A percentile compares a stretch with the other conserved stretches of the same genome.
Conservation (phyloP, 305 asterid species). For the Fraxinus greggii region DNA sequence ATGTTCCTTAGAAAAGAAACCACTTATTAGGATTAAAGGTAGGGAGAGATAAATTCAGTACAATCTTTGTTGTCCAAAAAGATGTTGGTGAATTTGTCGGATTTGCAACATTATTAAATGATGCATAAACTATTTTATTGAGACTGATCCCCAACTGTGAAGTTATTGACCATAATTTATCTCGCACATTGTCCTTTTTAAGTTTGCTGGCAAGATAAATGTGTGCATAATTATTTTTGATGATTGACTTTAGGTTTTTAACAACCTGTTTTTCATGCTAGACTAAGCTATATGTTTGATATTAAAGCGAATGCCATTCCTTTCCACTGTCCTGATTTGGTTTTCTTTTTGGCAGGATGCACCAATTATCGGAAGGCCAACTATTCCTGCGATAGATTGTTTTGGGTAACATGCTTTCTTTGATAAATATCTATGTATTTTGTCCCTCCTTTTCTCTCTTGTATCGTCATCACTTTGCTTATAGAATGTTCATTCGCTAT, state of each 20-base stretch:
- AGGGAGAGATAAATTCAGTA: neutral
- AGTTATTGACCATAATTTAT: slow-evolving; percentile 1
- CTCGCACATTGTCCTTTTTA: neutral
- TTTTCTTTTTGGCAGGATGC: slow-evolving; percentile 50
- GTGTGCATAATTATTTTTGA: neutral
- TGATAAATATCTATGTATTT: neutral
- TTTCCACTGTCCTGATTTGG: slow-evolving; percentile 21
- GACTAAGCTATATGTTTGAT: slow-evolving; percentile 16
- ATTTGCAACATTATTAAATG: neutral
- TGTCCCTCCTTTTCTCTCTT: slow-evolving; percentile 8
- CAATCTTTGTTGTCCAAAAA: neutral
- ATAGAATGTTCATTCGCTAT: slow-evolving; percentile 17
- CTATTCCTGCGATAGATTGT: slow-evolving; percentile 57
- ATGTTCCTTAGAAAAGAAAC: neutral
- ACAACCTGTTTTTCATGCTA: slow-evolving; percentile 2
- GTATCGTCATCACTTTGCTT: slow-evolving; percentile 17
- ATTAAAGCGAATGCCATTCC: neutral
- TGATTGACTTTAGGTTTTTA: slow-evolving; percentile 11
- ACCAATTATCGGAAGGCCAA: slow-evolving; percentile 93
- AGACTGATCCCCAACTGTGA: slow-evolving; percentile 6
- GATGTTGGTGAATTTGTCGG: neutral
- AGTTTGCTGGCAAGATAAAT: neutral
- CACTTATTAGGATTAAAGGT: neutral
- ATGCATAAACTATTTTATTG: slow-evolving; percentile 10
- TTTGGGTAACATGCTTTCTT: slow-evolving; percentile 55